Evolutionary conservation across 192 early-diverging fungal species (phyloP).

Genomic region (Mortierella alpina): DNA sequence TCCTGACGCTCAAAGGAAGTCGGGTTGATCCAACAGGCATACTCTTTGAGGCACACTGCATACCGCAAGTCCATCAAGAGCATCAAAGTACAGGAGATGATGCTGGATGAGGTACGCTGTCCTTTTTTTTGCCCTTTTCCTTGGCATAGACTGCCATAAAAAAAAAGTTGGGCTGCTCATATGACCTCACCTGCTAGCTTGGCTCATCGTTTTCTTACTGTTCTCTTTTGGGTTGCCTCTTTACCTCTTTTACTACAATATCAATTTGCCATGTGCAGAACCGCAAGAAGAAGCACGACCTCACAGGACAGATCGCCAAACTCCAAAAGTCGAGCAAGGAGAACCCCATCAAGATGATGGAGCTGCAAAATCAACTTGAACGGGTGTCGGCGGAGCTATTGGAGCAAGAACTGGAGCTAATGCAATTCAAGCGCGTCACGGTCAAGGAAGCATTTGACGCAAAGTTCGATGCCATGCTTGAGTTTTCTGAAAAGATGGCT

Average conservation of each 20-base stretch:
- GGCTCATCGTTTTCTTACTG: neutral
- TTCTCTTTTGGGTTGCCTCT: no score
- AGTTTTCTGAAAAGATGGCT: slow-evolving; percentile 54
- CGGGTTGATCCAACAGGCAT: slow-evolving; percentile 44
- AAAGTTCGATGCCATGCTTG: slow-evolving; percentile 54
- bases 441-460: slow-evolving; percentile 49
- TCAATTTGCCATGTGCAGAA: slow-evolving; percentile 20
- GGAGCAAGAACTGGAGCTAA: slow-evolving; percentile 45
- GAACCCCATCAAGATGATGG: slow-evolving; percentile 54
- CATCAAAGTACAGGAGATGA: slow-evolving; percentile 48
- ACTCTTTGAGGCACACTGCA: slow-evolving; percentile 26
- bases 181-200: slow-evolving; percentile 5
- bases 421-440: slow-evolving; percentile 44
- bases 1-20: slow-evolving; percentile 26
- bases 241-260: slow-evolving; percentile 1
- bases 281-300: slow-evolving; percentile 51
- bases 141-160: neutral
- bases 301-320: slow-evolving; percentile 31
- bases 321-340: slow-evolving; percentile 49
- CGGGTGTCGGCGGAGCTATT: slow-evolving; percentile 40
- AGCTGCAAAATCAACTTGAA: slow-evolving; percentile 44
- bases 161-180: slow-evolving; percentile 7
- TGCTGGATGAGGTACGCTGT: slow-evolving; percentile 31
- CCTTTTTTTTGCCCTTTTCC: neutral
- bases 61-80: slow-evolving; percentile 50